Evolutionary conservation across 2,329 filamentous ascomycete species (phyloP), one percentile per base, ranked within the genome.

Genomic region (Myriangium duriaei): DNA sequence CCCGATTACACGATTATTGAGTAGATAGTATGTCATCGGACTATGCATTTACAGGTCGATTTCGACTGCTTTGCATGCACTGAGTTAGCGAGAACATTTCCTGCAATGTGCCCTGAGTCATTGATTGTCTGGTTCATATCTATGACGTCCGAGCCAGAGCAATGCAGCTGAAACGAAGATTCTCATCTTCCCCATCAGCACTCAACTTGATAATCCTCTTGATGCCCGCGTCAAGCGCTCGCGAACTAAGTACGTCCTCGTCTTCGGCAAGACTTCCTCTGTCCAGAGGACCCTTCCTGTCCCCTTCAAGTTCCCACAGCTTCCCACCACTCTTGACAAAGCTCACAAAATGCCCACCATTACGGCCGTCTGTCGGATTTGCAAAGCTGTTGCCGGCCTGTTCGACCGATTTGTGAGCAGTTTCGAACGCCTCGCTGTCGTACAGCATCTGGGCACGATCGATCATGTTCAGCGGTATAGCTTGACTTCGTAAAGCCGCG

Each of bases 391-490:
- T 62, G 0, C 65, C 65, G 16, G 57, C 47, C 35, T 50, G 41
- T n/a, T 60, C 64, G 11, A 57, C 61, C 13, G 58, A 54, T 43
- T 56, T 55, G 48, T 67, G 63, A 9, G 61, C 62, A 28, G 50
- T 44, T 47, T 67, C 64, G 4, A 68, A 57, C 21, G 49, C 58
- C 4, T 58, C 52, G 1, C 59, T 65, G 36, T 72, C 57, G 42
- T 72, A 69, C 4, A 76, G 56, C 14, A 72, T 56, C 34, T 62
- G 53, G 1, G 71, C 70, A n/a, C 71, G 60, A 19, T 64, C 57
- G 4, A 45, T 44, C 5, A 64, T 63, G 4, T 50, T 49, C 19
- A 72, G 60, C 1, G 61, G 62, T 7, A 68, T 48, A 0, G 66
- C 63, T 4, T 57, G 49, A 11, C 58, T 50, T n/a, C 63, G 50